Base-by-base conservation (phyloP, 1,284 basidiomycete species). In the Peniophora sp. region DNA sequence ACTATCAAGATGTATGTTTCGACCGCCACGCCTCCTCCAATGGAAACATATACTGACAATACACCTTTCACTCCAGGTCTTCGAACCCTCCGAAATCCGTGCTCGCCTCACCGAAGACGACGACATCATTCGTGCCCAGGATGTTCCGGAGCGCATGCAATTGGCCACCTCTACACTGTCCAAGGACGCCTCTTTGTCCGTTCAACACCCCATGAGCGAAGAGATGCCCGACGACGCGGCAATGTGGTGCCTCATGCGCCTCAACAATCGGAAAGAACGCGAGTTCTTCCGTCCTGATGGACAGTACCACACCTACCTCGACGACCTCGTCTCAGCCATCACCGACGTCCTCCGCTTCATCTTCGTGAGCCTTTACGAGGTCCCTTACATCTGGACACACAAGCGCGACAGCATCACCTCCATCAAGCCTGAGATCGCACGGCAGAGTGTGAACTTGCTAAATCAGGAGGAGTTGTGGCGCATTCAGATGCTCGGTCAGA, bases 131-230 rank as follows among this genome's bases (percentile, higher is more conserved):
- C 88, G 94, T 50, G 83, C 79, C 18, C 82, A 84, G 63, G 97
- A 99, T 68, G 83, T 92, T 41, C 97, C 97, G 0, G 97, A 99
- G 67, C 88, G 97, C 47, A 93, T 97, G 83, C 97, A 98, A 67
- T 80, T 99, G 24, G 81, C 86, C 15, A 90, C 87, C n/a, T 92
- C 89, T 23, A 88, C 89, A 0, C 68, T 97, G 22, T 88, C 89
- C 3, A 68, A 74, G 41, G 79, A 77, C 47, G 76, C 88, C 3
- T 78, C 82, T 10, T 66, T 92, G 46, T 83, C 85, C 17, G 64
- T 85, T 2, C 78, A 86, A 56, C 81, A 83, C 54, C 72, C 79
- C 20, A 72, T 91, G 52, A 77, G 76, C 6, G 79, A 84, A 57
- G 78, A 76, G 22, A 86, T 93, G 55, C 72, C 96, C 18, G 79